These are phyloP conservation scores for Ophiostoma piceae DNA, from an alignment of 2,329 filamentous ascomycete genomes.

Conservation along the genomic window DNA sequence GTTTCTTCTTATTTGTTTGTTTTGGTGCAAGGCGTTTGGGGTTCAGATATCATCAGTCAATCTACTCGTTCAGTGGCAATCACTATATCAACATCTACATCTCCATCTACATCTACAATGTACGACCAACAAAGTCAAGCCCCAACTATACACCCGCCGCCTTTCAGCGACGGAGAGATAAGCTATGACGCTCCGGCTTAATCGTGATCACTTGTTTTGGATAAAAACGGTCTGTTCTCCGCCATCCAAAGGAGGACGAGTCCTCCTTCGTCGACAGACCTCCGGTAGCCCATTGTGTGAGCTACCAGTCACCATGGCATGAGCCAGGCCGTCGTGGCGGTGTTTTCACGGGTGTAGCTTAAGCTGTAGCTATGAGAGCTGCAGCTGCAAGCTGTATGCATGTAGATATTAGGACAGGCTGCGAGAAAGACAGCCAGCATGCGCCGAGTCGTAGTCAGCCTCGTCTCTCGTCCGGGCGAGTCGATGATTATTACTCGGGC, in stretches of 20 bases:
- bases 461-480: not conserved
- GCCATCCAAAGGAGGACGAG: constrained; percentile 45
- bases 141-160: constrained; percentile 75
- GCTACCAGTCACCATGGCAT: constrained; percentile 57
- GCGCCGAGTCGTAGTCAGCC: not conserved
- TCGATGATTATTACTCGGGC: constrained; percentile 8
- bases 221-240: constrained; percentile 54
- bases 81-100: not conserved
- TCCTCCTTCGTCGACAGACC: constrained; percentile 54
- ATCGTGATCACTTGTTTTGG: constrained; percentile 64
- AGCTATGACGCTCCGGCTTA: constrained; percentile 96
- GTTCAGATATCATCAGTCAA: not conserved
- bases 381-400: not conserved
- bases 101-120: constrained; percentile 41
- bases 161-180: constrained; percentile 71
- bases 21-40: not conserved
- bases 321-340: constrained; percentile 52
- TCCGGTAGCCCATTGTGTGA: constrained; percentile 66
- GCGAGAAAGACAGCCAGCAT: no score
- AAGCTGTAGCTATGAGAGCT: no score
- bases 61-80: not conserved
- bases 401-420: no score
- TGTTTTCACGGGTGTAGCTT: not conserved
- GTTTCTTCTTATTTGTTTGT: not conserved
- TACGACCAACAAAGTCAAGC: constrained; percentile 95